These are phyloP conservation scores for Sanghuangporus weigelae DNA, from an alignment of 1,284 basidiomycete genomes.

Conservation along the genomic window DNA sequence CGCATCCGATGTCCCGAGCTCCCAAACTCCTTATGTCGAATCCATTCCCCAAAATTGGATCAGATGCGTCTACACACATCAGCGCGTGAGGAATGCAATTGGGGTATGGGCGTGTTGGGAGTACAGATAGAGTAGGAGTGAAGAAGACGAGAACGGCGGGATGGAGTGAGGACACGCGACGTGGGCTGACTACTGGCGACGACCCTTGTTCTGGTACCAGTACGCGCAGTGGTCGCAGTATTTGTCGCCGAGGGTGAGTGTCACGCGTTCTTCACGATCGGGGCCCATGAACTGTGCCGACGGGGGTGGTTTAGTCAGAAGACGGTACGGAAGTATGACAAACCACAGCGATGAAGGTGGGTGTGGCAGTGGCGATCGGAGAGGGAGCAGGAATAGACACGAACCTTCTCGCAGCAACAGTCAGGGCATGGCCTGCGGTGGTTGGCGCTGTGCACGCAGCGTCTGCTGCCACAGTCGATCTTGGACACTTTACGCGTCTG, in stretches of 20 bases:
- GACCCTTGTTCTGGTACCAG: slow-evolving; percentile 47
- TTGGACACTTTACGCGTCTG: slow-evolving; percentile 57
- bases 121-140: not conserved
- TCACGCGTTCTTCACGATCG: slow-evolving; percentile 57
- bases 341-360: slow-evolving; percentile 14
- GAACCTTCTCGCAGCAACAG: slow-evolving; percentile 49
- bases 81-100: too few species aligned
- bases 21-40: not conserved
- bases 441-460: slow-evolving; percentile 50
- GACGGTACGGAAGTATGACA: too few species aligned
- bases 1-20: not conserved
- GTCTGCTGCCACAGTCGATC: slow-evolving; percentile 54
- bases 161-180: not conserved
- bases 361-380: slow-evolving; percentile 7
- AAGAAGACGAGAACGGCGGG: not conserved
- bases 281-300: slow-evolving; percentile 58
- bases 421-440: slow-evolving; percentile 51
- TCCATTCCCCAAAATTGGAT: not conserved
- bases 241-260: slow-evolving; percentile 37
- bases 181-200: slow-evolving; percentile 20
- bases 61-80: too few species aligned
- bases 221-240: slow-evolving; percentile 63
- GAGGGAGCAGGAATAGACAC: slow-evolving; percentile 15
- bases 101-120: not conserved
- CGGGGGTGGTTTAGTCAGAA: not conserved